phyloP scores from a whole-genome alignment of 345 rosid genomes.

The Ricinus communis region DNA sequence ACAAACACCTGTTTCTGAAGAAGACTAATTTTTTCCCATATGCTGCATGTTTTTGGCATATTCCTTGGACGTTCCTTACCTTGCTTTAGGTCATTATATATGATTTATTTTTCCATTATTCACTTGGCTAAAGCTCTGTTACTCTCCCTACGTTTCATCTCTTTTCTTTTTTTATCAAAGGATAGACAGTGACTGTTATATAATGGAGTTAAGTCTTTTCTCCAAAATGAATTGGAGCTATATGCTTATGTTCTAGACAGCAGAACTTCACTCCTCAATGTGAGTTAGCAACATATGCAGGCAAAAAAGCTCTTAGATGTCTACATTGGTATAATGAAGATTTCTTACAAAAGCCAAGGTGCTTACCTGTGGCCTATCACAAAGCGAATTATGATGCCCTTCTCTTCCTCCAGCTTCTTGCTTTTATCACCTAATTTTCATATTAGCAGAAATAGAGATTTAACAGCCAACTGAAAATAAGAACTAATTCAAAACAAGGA shows the following conservation, averaged over 20 bases:
- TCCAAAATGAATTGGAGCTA: not conserved
- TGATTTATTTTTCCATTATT: not conserved
- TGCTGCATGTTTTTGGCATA: not conserved
- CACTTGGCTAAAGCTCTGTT: not conserved
- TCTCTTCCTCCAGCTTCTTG: conserved; percentile 92
- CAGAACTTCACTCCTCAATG: not conserved
- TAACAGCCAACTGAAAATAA: not conserved
- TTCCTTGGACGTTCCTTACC: not conserved
- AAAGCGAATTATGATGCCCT: conserved; percentile 91
- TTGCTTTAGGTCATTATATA: not conserved
- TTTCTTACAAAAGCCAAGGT: not conserved
- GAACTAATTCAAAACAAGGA: not conserved
- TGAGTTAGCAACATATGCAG: not conserved
- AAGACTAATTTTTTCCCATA: not conserved
- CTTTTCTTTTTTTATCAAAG: not conserved
- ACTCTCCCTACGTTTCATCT: not conserved
- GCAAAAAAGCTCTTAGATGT: not conserved
- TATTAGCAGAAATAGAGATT: not conserved
- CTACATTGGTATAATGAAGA: not conserved
- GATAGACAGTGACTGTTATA: not conserved
- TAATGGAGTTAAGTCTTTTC: not conserved
- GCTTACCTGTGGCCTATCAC: conserved; percentile 94
- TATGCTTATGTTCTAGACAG: too few relatives aligned
- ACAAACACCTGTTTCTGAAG: not conserved
- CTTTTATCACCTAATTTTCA: conserved; percentile 63